Percentiles rank a stretch among this genome's conserved stretches.
Conservation (phyloP, 2,329 filamentous ascomycete genomes). For the Corinectria fuckeliana region DNA sequence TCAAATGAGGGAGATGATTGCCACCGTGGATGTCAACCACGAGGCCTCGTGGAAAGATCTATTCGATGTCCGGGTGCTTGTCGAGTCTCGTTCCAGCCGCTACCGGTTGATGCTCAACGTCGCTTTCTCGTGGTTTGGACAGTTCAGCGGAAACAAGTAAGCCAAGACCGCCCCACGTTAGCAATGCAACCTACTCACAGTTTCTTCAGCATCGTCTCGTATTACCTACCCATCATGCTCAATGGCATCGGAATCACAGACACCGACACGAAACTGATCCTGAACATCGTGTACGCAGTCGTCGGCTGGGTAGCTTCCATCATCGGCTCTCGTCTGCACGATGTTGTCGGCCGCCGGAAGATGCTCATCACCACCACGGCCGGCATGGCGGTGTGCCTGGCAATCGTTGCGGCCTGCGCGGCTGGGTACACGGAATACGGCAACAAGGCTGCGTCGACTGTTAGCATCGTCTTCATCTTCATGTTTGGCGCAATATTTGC, state of each 20-base stretch:
- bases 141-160: slow-evolving; percentile 48
- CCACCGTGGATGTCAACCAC: slow-evolving; percentile 39
- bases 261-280: slow-evolving; percentile 45
- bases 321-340: slow-evolving; percentile 47
- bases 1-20: slow-evolving; percentile 44
- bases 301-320: slow-evolving; percentile 47
- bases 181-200: background rate
- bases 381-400: slow-evolving; percentile 45
- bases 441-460: slow-evolving; percentile 42
- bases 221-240: slow-evolving; percentile 48
- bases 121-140: slow-evolving; percentile 49
- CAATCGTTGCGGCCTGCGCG: slow-evolving; percentile 46
- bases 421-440: slow-evolving; percentile 42
- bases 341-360: slow-evolving; percentile 48
- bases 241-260: slow-evolving; percentile 45
- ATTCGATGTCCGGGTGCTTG: slow-evolving; percentile 45
- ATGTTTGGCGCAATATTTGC: slow-evolving; percentile 46
- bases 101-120: slow-evolving; percentile 48
- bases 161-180: background rate
- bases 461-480: slow-evolving; percentile 49
- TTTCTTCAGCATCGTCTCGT: slow-evolving; percentile 21
- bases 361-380: slow-evolving; percentile 48
- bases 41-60: slow-evolving; percentile 44
- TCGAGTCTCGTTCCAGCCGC: slow-evolving; percentile 44
- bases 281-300: slow-evolving; percentile 48